Evolutionary conservation across 2,329 filamentous ascomycete genomes (phyloP).

Genomic region (Metarhizium guizhouense): DNA sequence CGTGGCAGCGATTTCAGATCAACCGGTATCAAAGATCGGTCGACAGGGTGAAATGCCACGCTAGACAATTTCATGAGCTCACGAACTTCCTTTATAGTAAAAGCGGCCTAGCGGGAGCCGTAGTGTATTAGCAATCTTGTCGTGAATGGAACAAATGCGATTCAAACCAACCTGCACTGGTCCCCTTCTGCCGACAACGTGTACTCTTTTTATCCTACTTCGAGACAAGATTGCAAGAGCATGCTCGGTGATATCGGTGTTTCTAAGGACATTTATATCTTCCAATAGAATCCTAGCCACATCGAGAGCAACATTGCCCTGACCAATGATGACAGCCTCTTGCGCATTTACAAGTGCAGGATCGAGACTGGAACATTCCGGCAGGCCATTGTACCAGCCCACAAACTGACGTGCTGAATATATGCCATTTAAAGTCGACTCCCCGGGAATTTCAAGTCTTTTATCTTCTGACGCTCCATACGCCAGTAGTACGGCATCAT

Average conservation of each 20-base stretch:
- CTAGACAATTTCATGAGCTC: slow-evolving; percentile 72
- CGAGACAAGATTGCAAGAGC: slow-evolving; percentile 65
- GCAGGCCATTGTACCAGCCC: slow-evolving; percentile 96
- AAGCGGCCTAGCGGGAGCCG: slow-evolving; percentile 57
- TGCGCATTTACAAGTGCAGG: slow-evolving; percentile 69
- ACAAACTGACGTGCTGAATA: slow-evolving; percentile 90
- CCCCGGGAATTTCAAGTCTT: slow-evolving; percentile 69
- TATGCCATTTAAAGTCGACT: slow-evolving; percentile 62
- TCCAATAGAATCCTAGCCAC: slow-evolving; percentile 81
- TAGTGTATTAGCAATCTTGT: background rate
- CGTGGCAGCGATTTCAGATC: slow-evolving; percentile 64
- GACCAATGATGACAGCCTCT: slow-evolving; percentile 80
- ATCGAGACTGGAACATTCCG: slow-evolving; percentile 64
- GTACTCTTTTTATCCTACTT: slow-evolving; percentile 70
- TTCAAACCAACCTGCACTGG: slow-evolving; percentile 62
- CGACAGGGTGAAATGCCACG: slow-evolving; percentile 64
- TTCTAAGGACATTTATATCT: slow-evolving; percentile 60
- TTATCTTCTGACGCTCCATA: slow-evolving; percentile 86
- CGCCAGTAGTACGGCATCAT: slow-evolving; percentile 85
- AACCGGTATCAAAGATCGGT: slow-evolving; percentile 55
- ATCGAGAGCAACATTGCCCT: slow-evolving; percentile 93
- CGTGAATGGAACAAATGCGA: background rate
- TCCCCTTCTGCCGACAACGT: slow-evolving; percentile 81
- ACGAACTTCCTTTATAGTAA: slow-evolving; percentile 89
- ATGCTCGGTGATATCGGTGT: slow-evolving; percentile 83